Conservation (phyloP, 768 basidiomycete genomes). For the Pisolithus microcarpus region DNA sequence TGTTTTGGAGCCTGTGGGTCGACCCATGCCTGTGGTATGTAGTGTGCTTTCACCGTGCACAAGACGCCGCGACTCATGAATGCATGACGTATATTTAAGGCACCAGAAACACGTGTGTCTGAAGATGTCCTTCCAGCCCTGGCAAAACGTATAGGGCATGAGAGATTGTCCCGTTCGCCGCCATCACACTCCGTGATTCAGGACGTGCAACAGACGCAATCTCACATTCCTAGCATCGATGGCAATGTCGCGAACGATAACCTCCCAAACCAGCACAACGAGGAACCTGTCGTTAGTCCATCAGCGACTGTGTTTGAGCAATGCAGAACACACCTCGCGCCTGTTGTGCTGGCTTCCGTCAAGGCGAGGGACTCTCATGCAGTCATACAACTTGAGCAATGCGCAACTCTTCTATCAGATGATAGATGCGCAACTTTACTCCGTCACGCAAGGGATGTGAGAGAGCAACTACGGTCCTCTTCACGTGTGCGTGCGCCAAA, state of each 20-base stretch:
- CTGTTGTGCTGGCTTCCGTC: constrained; percentile 16
- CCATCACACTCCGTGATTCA: not conserved
- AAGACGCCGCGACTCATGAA: not conserved
- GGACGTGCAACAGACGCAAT: not conserved
- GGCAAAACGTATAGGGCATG: constrained; percentile 1
- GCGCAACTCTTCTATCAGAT: constrained; percentile 21
- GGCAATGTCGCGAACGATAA: not conserved
- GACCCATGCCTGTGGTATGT: constrained; percentile 16
- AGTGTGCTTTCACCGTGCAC: constrained; percentile 2
- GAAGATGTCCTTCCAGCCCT: constrained; percentile 9
- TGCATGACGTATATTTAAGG: not conserved
- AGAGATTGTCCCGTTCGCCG: not conserved
- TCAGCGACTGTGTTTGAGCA: constrained; percentile 16
- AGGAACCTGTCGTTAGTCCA: not conserved
- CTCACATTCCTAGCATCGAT: not conserved
- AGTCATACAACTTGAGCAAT: constrained; percentile 13
- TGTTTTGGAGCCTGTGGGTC: not conserved
- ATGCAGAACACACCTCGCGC: constrained; percentile 20
- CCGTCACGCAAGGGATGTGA: constrained; percentile 20
- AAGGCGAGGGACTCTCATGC: constrained; percentile 11
- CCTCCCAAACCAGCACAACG: not conserved
- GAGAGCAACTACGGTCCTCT: constrained; percentile 12
- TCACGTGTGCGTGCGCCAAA: not conserved
- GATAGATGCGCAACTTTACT: constrained; percentile 18
- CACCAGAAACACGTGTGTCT: constrained; percentile 6